Conservation (phyloP, 1,284 basidiomycete genomes). For the Ceratorhiza oryzae-sativae region DNA sequence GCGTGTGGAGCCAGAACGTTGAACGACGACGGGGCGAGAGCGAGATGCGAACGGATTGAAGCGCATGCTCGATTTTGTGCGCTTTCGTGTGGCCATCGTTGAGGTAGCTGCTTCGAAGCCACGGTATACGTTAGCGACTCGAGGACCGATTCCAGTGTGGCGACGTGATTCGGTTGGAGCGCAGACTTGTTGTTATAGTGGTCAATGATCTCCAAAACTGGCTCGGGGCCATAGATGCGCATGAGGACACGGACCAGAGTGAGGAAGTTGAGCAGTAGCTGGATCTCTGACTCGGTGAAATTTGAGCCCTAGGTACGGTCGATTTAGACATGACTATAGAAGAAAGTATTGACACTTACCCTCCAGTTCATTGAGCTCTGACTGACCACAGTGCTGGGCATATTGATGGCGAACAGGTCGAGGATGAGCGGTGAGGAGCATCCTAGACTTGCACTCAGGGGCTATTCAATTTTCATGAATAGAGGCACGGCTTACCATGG, state of each 20-base stretch:
- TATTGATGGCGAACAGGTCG: background rate
- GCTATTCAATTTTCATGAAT: background rate
- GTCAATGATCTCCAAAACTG: too few relatives aligned
- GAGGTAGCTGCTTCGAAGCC: background rate
- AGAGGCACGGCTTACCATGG: background rate
- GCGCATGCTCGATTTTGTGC: background rate
- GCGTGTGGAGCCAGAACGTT: background rate
- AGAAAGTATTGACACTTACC: background rate
- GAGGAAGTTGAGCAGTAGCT: too few relatives aligned
- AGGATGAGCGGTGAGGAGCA: background rate
- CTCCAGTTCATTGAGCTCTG: background rate
- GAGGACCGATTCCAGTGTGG: too few relatives aligned
- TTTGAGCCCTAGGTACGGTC: background rate
- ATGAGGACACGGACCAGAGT: too few relatives aligned
- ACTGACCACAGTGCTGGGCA: background rate
- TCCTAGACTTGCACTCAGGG: background rate
- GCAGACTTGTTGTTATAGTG: too few relatives aligned
- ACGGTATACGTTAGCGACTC: background rate
- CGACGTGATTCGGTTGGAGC: too few relatives aligned
- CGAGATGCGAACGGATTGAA: conserved; percentile 13
- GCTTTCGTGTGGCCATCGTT: background rate
- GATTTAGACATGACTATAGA: background rate
- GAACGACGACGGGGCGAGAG: background rate
- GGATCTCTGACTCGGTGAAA: too few relatives aligned
- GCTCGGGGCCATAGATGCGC: too few relatives aligned